phyloP scores from a whole-genome alignment of 2,329 filamentous ascomycete species.

The Alternaria sp. region DNA sequence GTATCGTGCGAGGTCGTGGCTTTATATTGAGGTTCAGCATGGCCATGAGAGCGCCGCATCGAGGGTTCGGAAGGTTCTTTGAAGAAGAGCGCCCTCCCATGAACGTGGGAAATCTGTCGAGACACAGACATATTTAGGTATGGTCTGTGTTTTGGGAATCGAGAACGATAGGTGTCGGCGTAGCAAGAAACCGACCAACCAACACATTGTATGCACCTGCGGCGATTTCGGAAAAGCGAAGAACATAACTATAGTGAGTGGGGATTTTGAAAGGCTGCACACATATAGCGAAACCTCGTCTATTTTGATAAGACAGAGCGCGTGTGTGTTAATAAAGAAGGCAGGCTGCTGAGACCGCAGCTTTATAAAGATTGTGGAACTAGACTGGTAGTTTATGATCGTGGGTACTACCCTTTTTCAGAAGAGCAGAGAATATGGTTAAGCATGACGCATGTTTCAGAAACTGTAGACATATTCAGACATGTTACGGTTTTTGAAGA shows the following conservation, averaged over 20 bases:
- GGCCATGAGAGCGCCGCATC: background rate
- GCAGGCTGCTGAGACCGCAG: background rate
- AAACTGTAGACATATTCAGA: background rate
- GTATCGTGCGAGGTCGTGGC: background rate
- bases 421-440: background rate
- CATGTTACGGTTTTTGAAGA: background rate
- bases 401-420: background rate
- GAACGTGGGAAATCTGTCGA: no score
- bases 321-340: background rate
- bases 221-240: background rate
- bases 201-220: background rate
- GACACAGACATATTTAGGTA: no score
- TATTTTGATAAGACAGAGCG: background rate
- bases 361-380: background rate
- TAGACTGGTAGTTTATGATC: background rate
- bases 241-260: rapidly evolving
- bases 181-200: background rate
- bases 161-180: background rate
- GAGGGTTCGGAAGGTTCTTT: background rate
- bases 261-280: background rate
- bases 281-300: background rate
- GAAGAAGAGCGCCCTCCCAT: background rate
- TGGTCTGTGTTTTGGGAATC: background rate
- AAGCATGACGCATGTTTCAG: background rate
- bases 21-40: background rate